Evolutionary conservation across 148 eudicot genomes (phyloP), one percentile per base, ranked within the genome.

Genomic region (Rhododendron simsii): DNA sequence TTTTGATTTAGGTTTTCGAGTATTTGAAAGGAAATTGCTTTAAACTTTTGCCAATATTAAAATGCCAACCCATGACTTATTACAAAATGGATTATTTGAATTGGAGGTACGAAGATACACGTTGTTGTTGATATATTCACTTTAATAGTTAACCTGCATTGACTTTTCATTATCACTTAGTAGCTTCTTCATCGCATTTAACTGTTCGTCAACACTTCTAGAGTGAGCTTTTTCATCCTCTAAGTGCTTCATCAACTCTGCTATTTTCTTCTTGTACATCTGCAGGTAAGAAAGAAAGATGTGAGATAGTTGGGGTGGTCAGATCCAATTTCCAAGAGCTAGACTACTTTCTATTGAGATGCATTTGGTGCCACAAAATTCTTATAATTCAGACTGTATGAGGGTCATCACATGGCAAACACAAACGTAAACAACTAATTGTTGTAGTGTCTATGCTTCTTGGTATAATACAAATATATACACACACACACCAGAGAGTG

Each of bases 251-350:
- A 91, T 91, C 92, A 95, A 75, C 82, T 93, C 94, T n/a, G 71
- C 88, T 85, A 94, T 93, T 92, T 96, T 91, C 86, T 90, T 93
- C 88, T 94, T 98, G 88, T 96, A 93, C 98, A 93, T 93, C 81
- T 93, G 95, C 81, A 96, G 30, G 98, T 93, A 83, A 59, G 65
- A 20, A 59, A 59, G 23, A 59, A 59, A 55, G 61, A 20, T 59
- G 65, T 59, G 65, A 59, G 65, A 20, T 20, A 21, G 65, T 59
- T 20, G 65, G n/a, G 65, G 2, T 57, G 65, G 23, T 20, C 65
- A 2, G 23, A 59, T 20, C 23, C n/a, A 59, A 59, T 59, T 59
- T 65, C 28, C 71, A 65, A 10, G 33, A 65, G 71, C 33, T 23
- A 65, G 12, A 65, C 1, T 10, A 28, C 71, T 65, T 11, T 65